A percentile compares a stretch with the other conserved stretches of the same genome.
phyloP scores from a whole-genome alignment of 495 filamentous ascomycete species.

The Trichoderma parareesei region DNA sequence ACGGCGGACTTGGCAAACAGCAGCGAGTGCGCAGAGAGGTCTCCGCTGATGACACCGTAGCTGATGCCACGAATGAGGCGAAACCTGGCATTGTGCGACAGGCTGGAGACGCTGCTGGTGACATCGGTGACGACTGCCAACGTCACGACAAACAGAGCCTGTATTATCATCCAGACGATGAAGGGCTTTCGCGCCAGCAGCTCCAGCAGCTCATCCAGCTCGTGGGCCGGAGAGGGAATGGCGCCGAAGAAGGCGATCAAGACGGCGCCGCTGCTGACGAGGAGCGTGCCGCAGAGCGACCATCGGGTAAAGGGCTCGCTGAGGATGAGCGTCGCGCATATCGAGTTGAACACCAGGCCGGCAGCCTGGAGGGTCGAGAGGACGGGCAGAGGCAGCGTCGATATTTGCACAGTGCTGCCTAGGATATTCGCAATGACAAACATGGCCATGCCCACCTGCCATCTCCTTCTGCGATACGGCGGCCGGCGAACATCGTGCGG shows the following conservation, averaged over 20 bases:
- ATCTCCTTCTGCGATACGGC: conserved; percentile 82
- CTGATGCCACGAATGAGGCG: conserved; percentile 81
- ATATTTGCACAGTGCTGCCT: conserved; percentile 95
- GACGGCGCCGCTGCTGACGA: conserved; percentile 79
- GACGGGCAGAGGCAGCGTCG: conserved; percentile 88
- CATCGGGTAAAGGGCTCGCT: conserved; percentile 89
- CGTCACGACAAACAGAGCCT: conserved; percentile 58
- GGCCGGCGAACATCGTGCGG: conserved; percentile 72
- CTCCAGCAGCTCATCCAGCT: conserved; percentile 67
- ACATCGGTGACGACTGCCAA: conserved; percentile 59
- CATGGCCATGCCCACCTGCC: conserved; percentile 98
- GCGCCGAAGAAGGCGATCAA: conserved; percentile 92
- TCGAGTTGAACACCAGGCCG: conserved; percentile 95
- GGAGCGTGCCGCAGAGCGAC: conserved; percentile 78
- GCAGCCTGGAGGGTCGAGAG: conserved; percentile 94
- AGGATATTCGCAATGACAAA: conserved; percentile 91
- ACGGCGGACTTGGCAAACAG: conserved; percentile 95
- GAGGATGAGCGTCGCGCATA: conserved; percentile 89
- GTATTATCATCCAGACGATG: conserved; percentile 83
- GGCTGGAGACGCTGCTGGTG: conserved; percentile 37
- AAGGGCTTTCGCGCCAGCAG: conserved; percentile 70
- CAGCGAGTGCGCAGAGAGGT: conserved; percentile 86
- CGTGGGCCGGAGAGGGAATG: conserved; percentile 91
- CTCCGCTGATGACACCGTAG: conserved; percentile 84
- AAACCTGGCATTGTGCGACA: conserved; percentile 50